These are phyloP conservation scores for Daldinia sp. DNA, from an alignment of 2,329 filamentous ascomycete genomes.

Conservation along the genomic window DNA sequence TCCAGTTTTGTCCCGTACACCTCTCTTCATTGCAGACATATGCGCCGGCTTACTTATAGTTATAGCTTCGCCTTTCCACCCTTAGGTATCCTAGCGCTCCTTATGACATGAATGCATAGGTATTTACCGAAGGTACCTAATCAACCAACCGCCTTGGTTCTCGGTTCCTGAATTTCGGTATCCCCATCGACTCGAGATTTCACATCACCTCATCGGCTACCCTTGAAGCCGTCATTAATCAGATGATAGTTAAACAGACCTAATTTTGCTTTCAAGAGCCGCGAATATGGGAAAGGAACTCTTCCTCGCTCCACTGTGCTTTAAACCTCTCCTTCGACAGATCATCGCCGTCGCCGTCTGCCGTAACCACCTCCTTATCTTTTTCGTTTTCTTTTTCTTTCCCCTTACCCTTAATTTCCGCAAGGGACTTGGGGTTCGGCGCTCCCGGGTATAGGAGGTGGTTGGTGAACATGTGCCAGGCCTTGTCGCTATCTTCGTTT, in stretches of 20 bases:
- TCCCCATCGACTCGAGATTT: slow-evolving; percentile 37
- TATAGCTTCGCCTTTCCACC: slow-evolving; percentile 47
- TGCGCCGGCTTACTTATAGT: slow-evolving; percentile 24
- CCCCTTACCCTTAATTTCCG: slow-evolving; percentile 44
- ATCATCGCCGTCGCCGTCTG: slow-evolving; percentile 4
- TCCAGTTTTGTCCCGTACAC: slow-evolving; percentile 48
- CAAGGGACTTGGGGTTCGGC: background rate
- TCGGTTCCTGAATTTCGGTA: slow-evolving; percentile 36
- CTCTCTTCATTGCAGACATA: slow-evolving; percentile 31
- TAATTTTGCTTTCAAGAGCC: slow-evolving; percentile 1
- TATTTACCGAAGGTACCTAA: background rate
- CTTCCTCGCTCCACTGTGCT: slow-evolving; percentile 49
- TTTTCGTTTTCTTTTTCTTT: slow-evolving; percentile 42
- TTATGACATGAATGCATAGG: slow-evolving; percentile 15
- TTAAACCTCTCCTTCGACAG: slow-evolving; percentile 37
- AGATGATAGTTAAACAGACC: slow-evolving; percentile 37
- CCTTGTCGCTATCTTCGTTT: slow-evolving; percentile 81
- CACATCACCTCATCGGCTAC: slow-evolving; percentile 45
- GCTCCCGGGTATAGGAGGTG: slow-evolving; percentile 70
- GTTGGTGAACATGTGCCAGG: slow-evolving; percentile 81
- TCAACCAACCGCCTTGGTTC: slow-evolving; percentile 34
- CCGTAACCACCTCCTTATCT: slow-evolving; percentile 1
- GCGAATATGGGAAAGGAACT: slow-evolving; percentile 45
- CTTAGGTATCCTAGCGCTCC: slow-evolving; percentile 35
- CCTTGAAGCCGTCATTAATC: slow-evolving; percentile 45